These are phyloP conservation scores for Anisodus acutangulus DNA, from an alignment of 257 asterid genomes.

Conservation along the genomic window DNA sequence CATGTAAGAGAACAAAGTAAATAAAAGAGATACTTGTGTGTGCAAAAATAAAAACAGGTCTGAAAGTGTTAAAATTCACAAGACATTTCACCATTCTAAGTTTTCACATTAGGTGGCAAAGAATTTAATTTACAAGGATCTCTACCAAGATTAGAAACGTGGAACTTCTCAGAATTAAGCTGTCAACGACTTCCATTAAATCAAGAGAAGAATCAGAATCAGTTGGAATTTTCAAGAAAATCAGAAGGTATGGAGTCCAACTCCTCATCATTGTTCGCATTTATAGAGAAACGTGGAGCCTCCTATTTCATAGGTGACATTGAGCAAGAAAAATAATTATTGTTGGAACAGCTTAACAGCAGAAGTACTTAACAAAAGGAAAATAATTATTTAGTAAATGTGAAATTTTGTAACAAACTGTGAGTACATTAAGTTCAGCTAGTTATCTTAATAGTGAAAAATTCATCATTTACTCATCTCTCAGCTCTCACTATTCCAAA, in stretches of 20 bases:
- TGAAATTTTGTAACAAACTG: neutral
- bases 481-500: neutral
- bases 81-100: neutral
- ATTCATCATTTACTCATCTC: neutral
- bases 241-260: neutral
- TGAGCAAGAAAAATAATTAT: neutral
- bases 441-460: neutral
- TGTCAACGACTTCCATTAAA: neutral
- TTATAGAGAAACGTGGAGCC: neutral
- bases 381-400: slow-evolving; percentile 1
- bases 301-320: neutral
- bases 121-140: neutral
- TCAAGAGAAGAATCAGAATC: neutral
- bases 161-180: slow-evolving; percentile 1
- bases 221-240: neutral
- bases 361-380: neutral
- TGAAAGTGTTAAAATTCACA: neutral
- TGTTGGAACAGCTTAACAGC: neutral
- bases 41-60: neutral
- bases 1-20: neutral
- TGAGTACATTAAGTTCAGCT: neutral
- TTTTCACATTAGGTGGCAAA: neutral
- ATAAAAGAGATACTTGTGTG: neutral
- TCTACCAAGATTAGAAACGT: neutral
- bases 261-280: neutral